Evolutionary conservation across 805 yeast genomes (phyloP).

Genomic region (Kuraishia floccosa): DNA sequence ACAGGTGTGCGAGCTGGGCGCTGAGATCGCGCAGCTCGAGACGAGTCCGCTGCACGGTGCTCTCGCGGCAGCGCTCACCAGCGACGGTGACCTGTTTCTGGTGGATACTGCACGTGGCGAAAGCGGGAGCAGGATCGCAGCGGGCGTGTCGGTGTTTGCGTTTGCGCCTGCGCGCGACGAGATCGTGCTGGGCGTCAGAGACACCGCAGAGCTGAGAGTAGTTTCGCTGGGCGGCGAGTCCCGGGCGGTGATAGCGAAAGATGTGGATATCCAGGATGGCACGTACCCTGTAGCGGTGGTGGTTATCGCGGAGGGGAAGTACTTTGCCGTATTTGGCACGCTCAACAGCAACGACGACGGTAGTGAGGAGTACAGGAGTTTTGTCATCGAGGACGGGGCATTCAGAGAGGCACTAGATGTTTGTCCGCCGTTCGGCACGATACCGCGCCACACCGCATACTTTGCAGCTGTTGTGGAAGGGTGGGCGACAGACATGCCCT

Average conservation of each 20-base stretch:
- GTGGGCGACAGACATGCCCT: constrained; percentile 24
- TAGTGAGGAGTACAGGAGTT: too few species aligned
- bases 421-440: constrained; percentile 41
- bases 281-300: too few species aligned
- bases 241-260: too few species aligned
- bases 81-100: constrained; percentile 5
- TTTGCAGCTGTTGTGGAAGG: constrained; percentile 27
- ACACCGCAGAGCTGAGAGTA: too few species aligned
- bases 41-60: constrained; percentile 4
- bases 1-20: constrained; percentile 1
- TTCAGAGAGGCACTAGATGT: constrained; percentile 8
- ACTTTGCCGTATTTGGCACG: too few species aligned
- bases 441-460: constrained; percentile 31
- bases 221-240: too few species aligned
- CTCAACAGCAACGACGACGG: too few species aligned
- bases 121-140: background rate
- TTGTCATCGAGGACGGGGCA: too few species aligned
- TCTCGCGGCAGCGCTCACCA: constrained; percentile 4
- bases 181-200: background rate
- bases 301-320: too few species aligned
- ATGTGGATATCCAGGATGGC: too few species aligned
- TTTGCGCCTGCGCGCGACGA: background rate
- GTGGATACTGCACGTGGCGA: constrained; percentile 1
- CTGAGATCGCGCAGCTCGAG: constrained; percentile 1
- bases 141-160: background rate